These are phyloP conservation scores for Camptophora hylomeconis DNA, from an alignment of 2,329 filamentous ascomycete species.

Conservation along the genomic window DNA sequence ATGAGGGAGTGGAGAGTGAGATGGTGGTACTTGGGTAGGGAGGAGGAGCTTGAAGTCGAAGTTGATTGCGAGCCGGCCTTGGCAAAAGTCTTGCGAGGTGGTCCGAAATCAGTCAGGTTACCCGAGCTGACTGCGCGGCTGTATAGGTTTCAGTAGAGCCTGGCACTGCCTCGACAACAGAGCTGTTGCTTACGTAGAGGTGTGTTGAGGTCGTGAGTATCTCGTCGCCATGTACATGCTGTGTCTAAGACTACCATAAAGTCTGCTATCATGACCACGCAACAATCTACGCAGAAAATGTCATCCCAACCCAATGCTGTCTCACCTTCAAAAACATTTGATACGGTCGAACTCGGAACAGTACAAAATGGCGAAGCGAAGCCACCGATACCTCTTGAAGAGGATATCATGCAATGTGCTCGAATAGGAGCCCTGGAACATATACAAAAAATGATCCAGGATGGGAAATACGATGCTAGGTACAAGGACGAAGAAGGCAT, in stretches of 20 bases:
- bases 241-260: background rate
- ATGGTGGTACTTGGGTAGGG: constrained; percentile 9
- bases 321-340: constrained; percentile 11
- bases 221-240: constrained; percentile 3
- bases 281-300: no score
- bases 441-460: constrained; percentile 83
- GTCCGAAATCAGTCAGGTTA: background rate
- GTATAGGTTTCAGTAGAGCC: no score
- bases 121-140: background rate
- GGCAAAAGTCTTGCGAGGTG: no score
- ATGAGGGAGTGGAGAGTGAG: constrained; percentile 27
- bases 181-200: no score
- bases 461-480: constrained; percentile 65
- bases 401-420: constrained; percentile 93
- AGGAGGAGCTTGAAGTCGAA: constrained; percentile 2
- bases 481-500: constrained; percentile 87
- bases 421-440: constrained; percentile 71
- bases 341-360: constrained; percentile 15
- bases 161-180: background rate
- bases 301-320: constrained; percentile 3
- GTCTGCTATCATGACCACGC: constrained; percentile 1
- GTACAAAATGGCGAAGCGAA: constrained; percentile 16
- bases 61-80: no score
- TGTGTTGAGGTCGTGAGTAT: background rate
- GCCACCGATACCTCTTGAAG: constrained; percentile 38